Evolutionary conservation across 805 yeast species (phyloP).

Genomic region (Schwanniomyces polymorphus): DNA sequence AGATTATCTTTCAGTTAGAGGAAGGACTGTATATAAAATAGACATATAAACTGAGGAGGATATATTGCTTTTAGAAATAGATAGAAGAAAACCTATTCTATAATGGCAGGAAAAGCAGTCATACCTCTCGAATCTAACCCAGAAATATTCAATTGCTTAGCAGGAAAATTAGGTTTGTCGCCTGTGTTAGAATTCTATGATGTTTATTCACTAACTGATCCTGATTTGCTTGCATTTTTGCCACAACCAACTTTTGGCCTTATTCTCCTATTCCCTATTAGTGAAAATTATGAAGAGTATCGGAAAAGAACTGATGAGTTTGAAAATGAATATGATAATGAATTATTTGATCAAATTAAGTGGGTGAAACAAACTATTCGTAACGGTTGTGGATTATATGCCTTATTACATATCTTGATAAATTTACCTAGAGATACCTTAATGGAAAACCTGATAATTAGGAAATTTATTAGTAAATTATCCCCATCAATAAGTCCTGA

Average conservation of each 20-base stretch:
- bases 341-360: slow-evolving; percentile 34
- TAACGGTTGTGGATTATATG: slow-evolving; percentile 93
- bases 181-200: slow-evolving; percentile 68
- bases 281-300: slow-evolving; percentile 56
- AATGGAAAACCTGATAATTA: slow-evolving; percentile 34
- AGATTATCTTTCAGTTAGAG: too few relatives aligned
- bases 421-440: slow-evolving; percentile 49
- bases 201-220: slow-evolving; percentile 81
- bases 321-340: slow-evolving; percentile 17
- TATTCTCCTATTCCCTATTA: slow-evolving; percentile 80
- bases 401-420: slow-evolving; percentile 62
- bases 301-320: slow-evolving; percentile 41
- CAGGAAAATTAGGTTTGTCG: slow-evolving; percentile 65
- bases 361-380: slow-evolving; percentile 87
- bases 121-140: slow-evolving; percentile 94
- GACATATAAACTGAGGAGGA: background rate
- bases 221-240: slow-evolving; percentile 73
- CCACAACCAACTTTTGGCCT: slow-evolving; percentile 81
- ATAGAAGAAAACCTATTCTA: background rate
- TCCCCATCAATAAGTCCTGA: slow-evolving; percentile 17
- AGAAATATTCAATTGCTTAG: slow-evolving; percentile 69
- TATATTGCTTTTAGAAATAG: background rate
- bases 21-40: too few relatives aligned
- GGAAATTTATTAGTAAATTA: slow-evolving; percentile 17
- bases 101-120: slow-evolving; percentile 35